Percentiles rank a stretch among this genome's conserved stretches.
Evolutionary conservation across 352 stramenopile species (phyloP).

Genomic region (Phytophthora syringae): DNA sequence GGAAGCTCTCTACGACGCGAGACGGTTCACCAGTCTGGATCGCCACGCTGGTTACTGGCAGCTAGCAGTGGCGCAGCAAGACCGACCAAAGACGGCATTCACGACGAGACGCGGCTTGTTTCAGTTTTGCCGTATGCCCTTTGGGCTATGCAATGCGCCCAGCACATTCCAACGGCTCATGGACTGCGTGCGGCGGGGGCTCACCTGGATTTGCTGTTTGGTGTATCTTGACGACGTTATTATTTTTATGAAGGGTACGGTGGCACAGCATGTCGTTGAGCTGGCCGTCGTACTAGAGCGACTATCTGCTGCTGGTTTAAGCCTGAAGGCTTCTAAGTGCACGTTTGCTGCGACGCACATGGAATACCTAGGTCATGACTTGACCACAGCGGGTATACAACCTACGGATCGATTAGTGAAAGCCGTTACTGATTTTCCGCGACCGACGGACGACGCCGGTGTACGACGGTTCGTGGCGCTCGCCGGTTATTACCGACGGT

Average conservation of each 20-base stretch:
- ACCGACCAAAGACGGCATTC: no score
- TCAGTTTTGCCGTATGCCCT: neutral
- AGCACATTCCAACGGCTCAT: conserved; percentile 37
- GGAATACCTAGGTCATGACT: conserved; percentile 22
- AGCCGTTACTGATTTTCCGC: no score
- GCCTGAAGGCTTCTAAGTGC: conserved; percentile 29
- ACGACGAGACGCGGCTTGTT: no score
- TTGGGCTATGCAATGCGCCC: conserved; percentile 28
- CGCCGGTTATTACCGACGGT: no score
- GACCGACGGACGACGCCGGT: no score
- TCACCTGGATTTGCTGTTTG: conserved; percentile 27
- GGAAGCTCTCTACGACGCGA: no score
- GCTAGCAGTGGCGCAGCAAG: no score
- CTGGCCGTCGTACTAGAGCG: conserved; percentile 7
- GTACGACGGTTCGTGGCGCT: no score
- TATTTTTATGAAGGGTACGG: conserved; percentile 20
- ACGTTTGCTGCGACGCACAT: conserved; percentile 13
- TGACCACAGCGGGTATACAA: conserved; percentile 10
- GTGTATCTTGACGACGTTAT: conserved; percentile 39
- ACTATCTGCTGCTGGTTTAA: conserved; percentile 8
- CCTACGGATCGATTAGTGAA: conserved; percentile 8
- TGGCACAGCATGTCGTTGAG: conserved; percentile 22
- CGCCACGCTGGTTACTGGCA: no score
- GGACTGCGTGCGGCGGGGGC: conserved; percentile 24
- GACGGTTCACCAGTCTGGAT: no score